Evolutionary conservation across 2,329 filamentous ascomycete species (phyloP).

Genomic region (Exophiala viscosa): DNA sequence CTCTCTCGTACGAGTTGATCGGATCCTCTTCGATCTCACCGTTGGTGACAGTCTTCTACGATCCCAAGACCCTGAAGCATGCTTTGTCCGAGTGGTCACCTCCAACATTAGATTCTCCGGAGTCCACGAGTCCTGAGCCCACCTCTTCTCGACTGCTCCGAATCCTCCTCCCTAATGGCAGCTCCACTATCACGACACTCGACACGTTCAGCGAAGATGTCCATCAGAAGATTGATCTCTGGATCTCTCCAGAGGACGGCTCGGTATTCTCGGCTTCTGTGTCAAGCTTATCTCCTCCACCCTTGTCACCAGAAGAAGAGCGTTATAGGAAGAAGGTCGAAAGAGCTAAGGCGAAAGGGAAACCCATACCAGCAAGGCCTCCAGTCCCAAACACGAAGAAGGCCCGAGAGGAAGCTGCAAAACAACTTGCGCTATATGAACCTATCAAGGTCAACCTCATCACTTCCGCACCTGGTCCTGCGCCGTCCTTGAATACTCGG

Average conservation of each 20-base stretch:
- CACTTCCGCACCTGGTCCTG: slow-evolving; percentile 31
- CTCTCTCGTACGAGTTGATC: slow-evolving; percentile 27
- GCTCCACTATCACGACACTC: slow-evolving; percentile 39
- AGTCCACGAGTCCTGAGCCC: slow-evolving; percentile 35
- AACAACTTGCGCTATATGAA: slow-evolving; percentile 13
- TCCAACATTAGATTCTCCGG: slow-evolving; percentile 26
- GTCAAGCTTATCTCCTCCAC: slow-evolving; percentile 22
- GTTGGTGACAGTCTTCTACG: slow-evolving; percentile 42
- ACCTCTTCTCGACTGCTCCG: slow-evolving; percentile 53
- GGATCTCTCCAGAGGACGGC: slow-evolving; percentile 38
- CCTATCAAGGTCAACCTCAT: slow-evolving; percentile 36
- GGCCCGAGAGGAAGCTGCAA: slow-evolving; percentile 22
- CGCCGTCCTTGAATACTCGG: slow-evolving; percentile 40
- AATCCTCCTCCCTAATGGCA: slow-evolving; percentile 30
- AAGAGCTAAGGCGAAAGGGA: slow-evolving; percentile 25
- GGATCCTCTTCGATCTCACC: slow-evolving; percentile 22
- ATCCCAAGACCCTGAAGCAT: slow-evolving; percentile 36
- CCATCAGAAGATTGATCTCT: slow-evolving; percentile 38
- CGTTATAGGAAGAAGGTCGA: slow-evolving; percentile 25
- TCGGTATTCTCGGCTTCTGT: slow-evolving; percentile 40
- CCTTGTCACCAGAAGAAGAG: slow-evolving; percentile 20
- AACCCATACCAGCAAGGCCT: slow-evolving; percentile 22
- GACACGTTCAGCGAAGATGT: slow-evolving; percentile 32
- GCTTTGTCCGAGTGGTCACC: slow-evolving; percentile 39
- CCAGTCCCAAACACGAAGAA: slow-evolving; percentile 25